Evolutionary conservation across 2,329 filamentous ascomycete species (phyloP), one percentile per base, ranked within the genome.

Genomic region (Pseudocercospora cruenta): DNA sequence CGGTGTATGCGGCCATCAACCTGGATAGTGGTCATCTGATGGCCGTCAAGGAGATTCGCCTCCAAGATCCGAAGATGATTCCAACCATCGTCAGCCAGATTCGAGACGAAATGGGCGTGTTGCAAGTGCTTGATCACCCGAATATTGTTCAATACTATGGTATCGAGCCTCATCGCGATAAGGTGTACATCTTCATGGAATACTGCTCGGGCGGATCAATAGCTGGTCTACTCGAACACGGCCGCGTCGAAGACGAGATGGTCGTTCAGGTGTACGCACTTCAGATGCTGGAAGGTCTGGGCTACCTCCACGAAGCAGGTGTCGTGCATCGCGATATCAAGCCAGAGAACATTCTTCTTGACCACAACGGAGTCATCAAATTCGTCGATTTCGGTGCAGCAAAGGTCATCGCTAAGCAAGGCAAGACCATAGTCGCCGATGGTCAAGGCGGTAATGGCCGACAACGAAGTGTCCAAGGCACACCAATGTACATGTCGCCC

Each of bases 181-280:
- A 97, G 77, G 95, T 99, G n/a, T 99, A 98, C 80, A 97, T 99
- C 72, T 99, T 99, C 78, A 99, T 99, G 95, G 95, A 99, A 79
- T 98, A 96, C 80, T 99, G 95, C 79, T 96, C 93, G 4, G 94
- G 95, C 60, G 95, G 95, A 21, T 98, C 94, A 16, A 84, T 99
- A 58, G 94, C 95, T 49, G 91, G 88, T 59, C 82, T 99, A 60
- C 84, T 99, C 49, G 95, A 99, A 78, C 94, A 99, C 76, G 95
- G 95, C 12, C 91, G 95, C 47, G 97, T 99, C 69, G 95, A 97
- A 81, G 96, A 98, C 76, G 95, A 99, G 78, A 95, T 94, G 63
- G 94, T 98, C 68, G 94, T 97, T 68, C 96, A 96, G 88, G 94
- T 98, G 49, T 98, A 98, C 78, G 92, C 93, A 26, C 83, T 98